These are phyloP conservation scores for Solanum appendiculatum DNA, from an alignment of 257 asterid genomes.

Conservation along the genomic window DNA sequence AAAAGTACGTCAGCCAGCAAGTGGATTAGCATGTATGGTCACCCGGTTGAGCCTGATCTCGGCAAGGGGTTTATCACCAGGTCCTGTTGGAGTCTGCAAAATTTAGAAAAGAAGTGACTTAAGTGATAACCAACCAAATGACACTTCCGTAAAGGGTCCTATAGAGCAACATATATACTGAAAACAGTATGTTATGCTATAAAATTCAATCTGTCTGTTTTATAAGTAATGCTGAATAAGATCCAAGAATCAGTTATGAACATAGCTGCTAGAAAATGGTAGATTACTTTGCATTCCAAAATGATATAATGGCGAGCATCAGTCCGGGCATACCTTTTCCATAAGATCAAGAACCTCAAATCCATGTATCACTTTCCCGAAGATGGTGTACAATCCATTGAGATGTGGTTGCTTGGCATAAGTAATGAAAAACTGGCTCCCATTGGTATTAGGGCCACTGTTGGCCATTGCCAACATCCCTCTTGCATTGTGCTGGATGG, in stretches of 20 bases:
- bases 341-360: conserved; percentile 92
- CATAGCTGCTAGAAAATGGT: background rate
- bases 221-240: background rate
- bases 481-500: conserved; percentile 87
- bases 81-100: conserved; percentile 85
- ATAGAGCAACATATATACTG: background rate
- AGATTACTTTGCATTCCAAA: background rate
- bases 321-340: conserved; percentile 64
- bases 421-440: conserved; percentile 87
- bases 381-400: conserved; percentile 80
- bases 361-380: conserved; percentile 95
- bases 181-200: background rate
- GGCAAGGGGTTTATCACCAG: conserved; percentile 80
- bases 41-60: conserved; percentile 90
- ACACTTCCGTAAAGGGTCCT: background rate
- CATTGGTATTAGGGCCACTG: conserved; percentile 92
- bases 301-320: background rate
- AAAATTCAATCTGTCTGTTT: background rate
- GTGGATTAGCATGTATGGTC: conserved; percentile 93
- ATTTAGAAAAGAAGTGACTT: background rate
- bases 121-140: background rate
- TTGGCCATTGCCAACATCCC: conserved; percentile 94
- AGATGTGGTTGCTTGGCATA: conserved; percentile 93
- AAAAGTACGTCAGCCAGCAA: conserved; percentile 50
- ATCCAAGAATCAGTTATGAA: background rate